phyloP scores from a whole-genome alignment of 495 filamentous ascomycete genomes.

The Penicillium argentinense region DNA sequence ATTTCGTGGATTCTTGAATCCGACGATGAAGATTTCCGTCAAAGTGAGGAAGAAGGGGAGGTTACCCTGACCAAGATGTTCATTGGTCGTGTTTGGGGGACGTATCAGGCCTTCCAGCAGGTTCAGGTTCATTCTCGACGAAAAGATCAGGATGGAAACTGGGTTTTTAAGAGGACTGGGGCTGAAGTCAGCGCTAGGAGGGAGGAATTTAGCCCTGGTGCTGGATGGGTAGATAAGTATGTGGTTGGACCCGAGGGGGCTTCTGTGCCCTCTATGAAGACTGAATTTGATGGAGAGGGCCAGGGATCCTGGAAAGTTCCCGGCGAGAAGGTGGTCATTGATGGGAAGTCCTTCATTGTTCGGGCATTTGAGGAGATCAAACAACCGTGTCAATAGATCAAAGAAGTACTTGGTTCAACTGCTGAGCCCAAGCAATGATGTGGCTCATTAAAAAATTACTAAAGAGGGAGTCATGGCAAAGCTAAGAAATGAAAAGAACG shows the following conservation, averaged over 20 bases:
- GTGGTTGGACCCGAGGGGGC: constrained; percentile 19
- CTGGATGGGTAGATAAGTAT: constrained; percentile 31
- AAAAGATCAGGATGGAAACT: constrained; percentile 14
- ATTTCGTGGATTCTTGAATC: constrained; percentile 42
- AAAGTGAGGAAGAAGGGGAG: constrained; percentile 16
- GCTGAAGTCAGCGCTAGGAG: constrained; percentile 35
- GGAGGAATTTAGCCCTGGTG: constrained; percentile 34
- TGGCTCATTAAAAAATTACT: too few species aligned
- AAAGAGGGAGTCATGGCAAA: too few species aligned
- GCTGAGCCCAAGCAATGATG: too few species aligned
- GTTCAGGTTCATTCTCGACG: constrained; percentile 18
- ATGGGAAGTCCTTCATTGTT: constrained; percentile 32
- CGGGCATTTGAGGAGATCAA: constrained; percentile 34
- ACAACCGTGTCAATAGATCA: too few species aligned
- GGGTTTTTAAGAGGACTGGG: constrained; percentile 25
- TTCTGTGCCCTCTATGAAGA: constrained; percentile 26
- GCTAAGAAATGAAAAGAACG: too few species aligned
- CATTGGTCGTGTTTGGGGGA: constrained; percentile 36
- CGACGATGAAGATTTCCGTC: constrained; percentile 13
- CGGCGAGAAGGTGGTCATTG: constrained; percentile 25
- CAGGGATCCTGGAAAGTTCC: constrained; percentile 18
- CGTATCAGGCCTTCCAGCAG: constrained; percentile 38
- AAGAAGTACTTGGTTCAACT: too few species aligned
- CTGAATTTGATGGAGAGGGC: constrained; percentile 19
- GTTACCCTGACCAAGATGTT: constrained; percentile 33